phyloP scores from a whole-genome alignment of 2,329 filamentous ascomycete species.

The Aciculosporium take region DNA sequence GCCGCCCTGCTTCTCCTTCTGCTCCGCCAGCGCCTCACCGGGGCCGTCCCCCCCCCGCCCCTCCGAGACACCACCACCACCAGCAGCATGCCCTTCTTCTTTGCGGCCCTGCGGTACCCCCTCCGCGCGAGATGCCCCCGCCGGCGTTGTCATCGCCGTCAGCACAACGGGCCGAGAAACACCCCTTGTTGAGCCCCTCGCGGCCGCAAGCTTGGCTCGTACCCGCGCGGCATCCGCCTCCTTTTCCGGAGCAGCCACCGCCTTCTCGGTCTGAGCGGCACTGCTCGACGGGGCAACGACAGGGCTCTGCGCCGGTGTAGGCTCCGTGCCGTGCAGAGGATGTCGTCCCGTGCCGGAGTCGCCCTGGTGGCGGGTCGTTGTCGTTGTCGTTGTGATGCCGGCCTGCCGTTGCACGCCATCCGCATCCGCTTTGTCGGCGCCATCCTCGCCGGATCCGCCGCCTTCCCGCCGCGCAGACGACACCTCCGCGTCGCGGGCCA shows the following conservation, averaged over 20 bases:
- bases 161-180: constrained; percentile 18
- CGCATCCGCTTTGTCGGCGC: background rate
- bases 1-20: background rate
- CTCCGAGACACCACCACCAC: background rate
- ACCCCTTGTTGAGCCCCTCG: constrained; percentile 22
- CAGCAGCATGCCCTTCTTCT: no score
- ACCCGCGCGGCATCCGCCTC: constrained; percentile 51
- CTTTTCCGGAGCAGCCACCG: constrained; percentile 47
- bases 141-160: constrained; percentile 9
- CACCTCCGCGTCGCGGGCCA: constrained; percentile 10
- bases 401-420: background rate
- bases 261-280: constrained; percentile 47
- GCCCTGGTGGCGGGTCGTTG: background rate
- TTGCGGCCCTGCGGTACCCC: background rate
- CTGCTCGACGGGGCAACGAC: constrained; percentile 47
- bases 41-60: background rate
- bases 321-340: background rate
- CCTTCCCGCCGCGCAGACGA: background rate
- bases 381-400: background rate
- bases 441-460: background rate
- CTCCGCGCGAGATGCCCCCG: background rate
- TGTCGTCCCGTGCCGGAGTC: background rate
- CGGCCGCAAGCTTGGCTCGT: constrained; percentile 46
- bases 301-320: constrained; percentile 36
- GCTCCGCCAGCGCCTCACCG: no score